These are phyloP conservation scores for Fraxinus paxiana DNA, from an alignment of 305 asterid genomes.

Conservation along the genomic window DNA sequence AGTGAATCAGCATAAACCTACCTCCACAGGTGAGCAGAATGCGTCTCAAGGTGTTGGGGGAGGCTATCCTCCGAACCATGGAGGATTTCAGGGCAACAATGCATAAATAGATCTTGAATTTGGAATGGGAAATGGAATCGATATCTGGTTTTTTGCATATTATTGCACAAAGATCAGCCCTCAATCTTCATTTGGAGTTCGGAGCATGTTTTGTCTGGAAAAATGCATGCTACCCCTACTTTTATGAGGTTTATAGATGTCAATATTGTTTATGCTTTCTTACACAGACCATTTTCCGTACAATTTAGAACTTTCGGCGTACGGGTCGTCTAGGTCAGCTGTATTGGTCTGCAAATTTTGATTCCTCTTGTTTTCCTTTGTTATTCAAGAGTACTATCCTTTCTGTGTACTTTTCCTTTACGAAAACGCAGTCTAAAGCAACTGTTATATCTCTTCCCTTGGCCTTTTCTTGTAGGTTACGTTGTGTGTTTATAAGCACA, in stretches of 20 bases:
- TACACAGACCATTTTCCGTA: background rate
- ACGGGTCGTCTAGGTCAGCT: background rate
- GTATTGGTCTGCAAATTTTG: background rate
- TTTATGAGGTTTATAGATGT: background rate
- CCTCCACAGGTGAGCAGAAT: constrained; percentile 26
- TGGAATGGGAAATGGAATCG: background rate
- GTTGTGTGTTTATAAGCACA: background rate
- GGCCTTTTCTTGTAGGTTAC: background rate
- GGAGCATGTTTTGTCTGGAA: background rate
- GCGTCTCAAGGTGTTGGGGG: constrained; percentile 19
- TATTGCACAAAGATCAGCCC: background rate
- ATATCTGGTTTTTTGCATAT: background rate
- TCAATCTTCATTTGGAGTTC: background rate
- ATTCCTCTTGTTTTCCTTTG: background rate
- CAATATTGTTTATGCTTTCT: background rate
- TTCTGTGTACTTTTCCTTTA: background rate
- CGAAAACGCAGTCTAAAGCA: background rate
- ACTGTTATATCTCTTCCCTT: background rate
- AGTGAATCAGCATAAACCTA: constrained; percentile 30
- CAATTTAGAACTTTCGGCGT: background rate
- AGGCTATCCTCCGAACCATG: constrained; percentile 10
- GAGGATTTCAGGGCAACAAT: constrained; percentile 30
- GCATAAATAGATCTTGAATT: background rate
- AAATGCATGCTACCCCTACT: background rate
- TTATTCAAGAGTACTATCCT: background rate